Base-by-base conservation (phyloP, 2,329 filamentous ascomycete genomes). In the Colletotrichum tabaci region DNA sequence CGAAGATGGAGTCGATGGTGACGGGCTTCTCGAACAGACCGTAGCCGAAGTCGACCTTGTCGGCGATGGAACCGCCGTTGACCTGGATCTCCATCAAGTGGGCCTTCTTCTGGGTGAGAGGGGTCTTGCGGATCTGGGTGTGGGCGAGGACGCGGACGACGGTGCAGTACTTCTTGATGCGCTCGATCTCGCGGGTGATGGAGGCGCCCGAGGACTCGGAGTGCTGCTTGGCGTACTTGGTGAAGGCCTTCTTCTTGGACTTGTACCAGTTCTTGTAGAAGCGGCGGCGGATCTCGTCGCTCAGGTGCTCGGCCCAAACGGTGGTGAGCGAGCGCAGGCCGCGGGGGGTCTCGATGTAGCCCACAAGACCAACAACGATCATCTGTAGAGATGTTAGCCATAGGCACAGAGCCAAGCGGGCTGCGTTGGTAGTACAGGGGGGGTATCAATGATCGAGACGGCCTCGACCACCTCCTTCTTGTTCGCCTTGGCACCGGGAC, bases 251-350 rank as follows among this genome's bases (percentile, higher is more conserved):
- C 94, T 98, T 98, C 95, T 99, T 99, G 91, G 92, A 95, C 93
- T 98, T 98, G 94, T 99, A 99, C 96, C 96, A 99, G 93, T 99
- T 99, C 95, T 98, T 98, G 94, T 99, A 99, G 94, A 99, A 99
- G 85, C 96, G 94, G 83, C 96, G 94, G 93, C 98, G 98, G 87
- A 99, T 85, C 89, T 98, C 96, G 87, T 99, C 96, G 88, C 93
- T 94, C 87, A 99, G 87, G 87, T 99, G 96, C 92, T 98, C 96
- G 83, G 96, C 96, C 96, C 96, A 99, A 85, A 99, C 94, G 84
- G 96, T 98, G 86, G 95, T 98, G 87, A 99, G 95, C 78, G 96
- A 99, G 86, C 96, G 96, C 83, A 99, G 95, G 89, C 96, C 96
- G 83, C 96, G 96, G 86, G 96, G 96, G 84, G 96, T 99, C 91